A percentile compares a stretch with the other conserved stretches of the same genome.
Conservation (phyloP, 768 basidiomycete genomes). For the Leccinum subgranulosum region DNA sequence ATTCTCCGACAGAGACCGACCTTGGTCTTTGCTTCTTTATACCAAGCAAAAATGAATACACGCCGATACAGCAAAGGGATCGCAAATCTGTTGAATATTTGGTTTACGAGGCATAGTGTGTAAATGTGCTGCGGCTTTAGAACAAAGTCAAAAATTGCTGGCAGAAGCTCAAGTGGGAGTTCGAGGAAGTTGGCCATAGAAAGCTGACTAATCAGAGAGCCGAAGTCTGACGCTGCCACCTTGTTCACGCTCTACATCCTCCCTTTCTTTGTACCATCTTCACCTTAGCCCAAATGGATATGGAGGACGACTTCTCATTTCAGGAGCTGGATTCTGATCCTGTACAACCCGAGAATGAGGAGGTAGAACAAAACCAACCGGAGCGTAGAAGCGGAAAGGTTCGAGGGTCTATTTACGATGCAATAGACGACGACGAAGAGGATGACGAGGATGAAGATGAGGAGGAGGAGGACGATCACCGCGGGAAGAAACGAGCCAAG, state of each 20-base stretch:
- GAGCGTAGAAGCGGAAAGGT: slow-evolving; percentile 22
- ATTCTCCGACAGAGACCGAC: slow-evolving; percentile 31
- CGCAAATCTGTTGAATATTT: slow-evolving; percentile 50
- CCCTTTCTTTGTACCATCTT: slow-evolving; percentile 22
- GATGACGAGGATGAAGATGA: slow-evolving; percentile 56
- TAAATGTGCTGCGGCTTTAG: slow-evolving; percentile 52
- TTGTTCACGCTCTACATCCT: background rate
- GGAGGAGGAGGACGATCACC: slow-evolving; percentile 39
- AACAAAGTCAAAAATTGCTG: slow-evolving; percentile 50
- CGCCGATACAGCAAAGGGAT: slow-evolving; percentile 52
- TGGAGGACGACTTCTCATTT: slow-evolving; percentile 36
- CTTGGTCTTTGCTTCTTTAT: slow-evolving; percentile 59
- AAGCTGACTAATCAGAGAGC: slow-evolving; percentile 25
- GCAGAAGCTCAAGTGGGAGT: slow-evolving; percentile 65
- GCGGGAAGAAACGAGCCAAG: slow-evolving; percentile 60
- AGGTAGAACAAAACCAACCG: slow-evolving; percentile 24
- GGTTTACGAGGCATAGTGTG: slow-evolving; percentile 54
- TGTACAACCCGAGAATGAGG: slow-evolving; percentile 35
- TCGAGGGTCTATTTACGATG: slow-evolving; percentile 34
- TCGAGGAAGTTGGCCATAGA: slow-evolving; percentile 47
- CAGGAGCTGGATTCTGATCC: slow-evolving; percentile 29
- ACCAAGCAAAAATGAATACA: slow-evolving; percentile 68
- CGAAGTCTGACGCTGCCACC: background rate
- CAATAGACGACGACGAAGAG: slow-evolving; percentile 42
- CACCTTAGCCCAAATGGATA: slow-evolving; percentile 27